Percentiles rank a stretch among this genome's conserved stretches.
Evolutionary conservation across 2,329 filamentous ascomycete genomes (phyloP).

Genomic region (Laburnicola sp.): DNA sequence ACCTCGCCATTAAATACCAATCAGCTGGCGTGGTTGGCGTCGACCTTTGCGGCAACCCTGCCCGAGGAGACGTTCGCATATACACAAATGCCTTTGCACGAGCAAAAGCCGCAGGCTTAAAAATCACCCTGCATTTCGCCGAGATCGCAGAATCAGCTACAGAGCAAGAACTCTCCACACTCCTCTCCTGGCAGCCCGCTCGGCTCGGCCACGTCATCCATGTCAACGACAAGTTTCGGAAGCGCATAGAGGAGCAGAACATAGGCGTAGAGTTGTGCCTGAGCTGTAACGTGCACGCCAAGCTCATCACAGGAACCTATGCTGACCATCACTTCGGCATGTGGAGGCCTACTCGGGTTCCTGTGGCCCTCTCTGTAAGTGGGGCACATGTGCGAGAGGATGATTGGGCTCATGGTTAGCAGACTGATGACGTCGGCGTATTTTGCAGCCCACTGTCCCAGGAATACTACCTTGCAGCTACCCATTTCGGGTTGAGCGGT

Average conservation of each 20-base stretch:
- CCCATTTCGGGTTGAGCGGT: constrained; percentile 65
- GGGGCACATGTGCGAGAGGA: not conserved
- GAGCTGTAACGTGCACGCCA: constrained; percentile 78
- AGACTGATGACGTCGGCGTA: constrained; percentile 84
- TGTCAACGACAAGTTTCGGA: constrained; percentile 63
- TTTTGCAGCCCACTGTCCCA: constrained; percentile 76
- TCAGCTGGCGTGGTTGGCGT: constrained; percentile 67
- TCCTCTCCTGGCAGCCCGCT: constrained; percentile 68
- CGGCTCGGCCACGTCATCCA: constrained; percentile 80
- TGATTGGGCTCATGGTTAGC: constrained; percentile 14
- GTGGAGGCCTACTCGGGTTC: constrained; percentile 63
- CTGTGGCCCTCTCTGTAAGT: constrained; percentile 69
- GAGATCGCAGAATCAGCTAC: constrained; percentile 64
- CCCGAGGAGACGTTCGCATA: constrained; percentile 61
- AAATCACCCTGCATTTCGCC: constrained; percentile 76
- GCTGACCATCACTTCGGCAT: constrained; percentile 75
- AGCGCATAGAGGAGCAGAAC: constrained; percentile 56
- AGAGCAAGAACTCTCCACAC: constrained; percentile 62
- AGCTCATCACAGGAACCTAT: constrained; percentile 68
- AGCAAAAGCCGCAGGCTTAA: constrained; percentile 60
- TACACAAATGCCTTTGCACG: constrained; percentile 63
- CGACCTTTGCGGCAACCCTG: constrained; percentile 78
- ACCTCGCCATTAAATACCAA: constrained; percentile 62
- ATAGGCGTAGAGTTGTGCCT: constrained; percentile 76
- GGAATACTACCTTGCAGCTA: constrained; percentile 72